Percentiles rank a stretch among this genome's conserved stretches.
Conservation (phyloP, 2,329 filamentous ascomycete genomes). For the Cercospora nicotianae region DNA sequence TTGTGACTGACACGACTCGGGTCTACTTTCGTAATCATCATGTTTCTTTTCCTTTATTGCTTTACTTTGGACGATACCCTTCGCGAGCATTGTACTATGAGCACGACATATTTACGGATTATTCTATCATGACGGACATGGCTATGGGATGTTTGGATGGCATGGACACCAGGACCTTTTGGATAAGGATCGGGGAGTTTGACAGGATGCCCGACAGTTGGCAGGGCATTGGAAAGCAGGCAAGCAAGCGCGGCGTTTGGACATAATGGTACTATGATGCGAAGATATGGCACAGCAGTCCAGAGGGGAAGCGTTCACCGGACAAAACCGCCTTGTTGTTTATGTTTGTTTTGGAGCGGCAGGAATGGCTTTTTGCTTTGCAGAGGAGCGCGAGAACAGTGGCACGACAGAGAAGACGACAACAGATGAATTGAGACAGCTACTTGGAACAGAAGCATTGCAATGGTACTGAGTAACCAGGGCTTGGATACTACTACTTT, state of each 20-base stretch:
- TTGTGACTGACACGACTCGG: neutral
- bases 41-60: constrained; percentile 1
- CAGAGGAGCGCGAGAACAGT: neutral
- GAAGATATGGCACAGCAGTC: constrained; percentile 3
- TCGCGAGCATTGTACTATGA: constrained; percentile 25
- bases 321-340: neutral
- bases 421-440: neutral
- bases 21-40: neutral
- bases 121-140: constrained; percentile 19
- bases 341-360: neutral
- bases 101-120: constrained; percentile 17
- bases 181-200: neutral
- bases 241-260: constrained; percentile 6
- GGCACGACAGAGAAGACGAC: neutral
- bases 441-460: neutral
- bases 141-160: neutral
- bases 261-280: neutral
- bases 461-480: neutral
- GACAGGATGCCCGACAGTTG: neutral
- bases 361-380: neutral
- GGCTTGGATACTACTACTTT: neutral
- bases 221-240: constrained; percentile 2
- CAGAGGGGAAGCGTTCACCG: neutral
- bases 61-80: constrained; percentile 28
- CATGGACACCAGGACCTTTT: neutral